A percentile compares a stretch with the other conserved stretches of the same genome.
These are phyloP conservation scores for Proliferodiscus dingleyae DNA, from an alignment of 2,329 filamentous ascomycete species.

Conservation along the genomic window DNA sequence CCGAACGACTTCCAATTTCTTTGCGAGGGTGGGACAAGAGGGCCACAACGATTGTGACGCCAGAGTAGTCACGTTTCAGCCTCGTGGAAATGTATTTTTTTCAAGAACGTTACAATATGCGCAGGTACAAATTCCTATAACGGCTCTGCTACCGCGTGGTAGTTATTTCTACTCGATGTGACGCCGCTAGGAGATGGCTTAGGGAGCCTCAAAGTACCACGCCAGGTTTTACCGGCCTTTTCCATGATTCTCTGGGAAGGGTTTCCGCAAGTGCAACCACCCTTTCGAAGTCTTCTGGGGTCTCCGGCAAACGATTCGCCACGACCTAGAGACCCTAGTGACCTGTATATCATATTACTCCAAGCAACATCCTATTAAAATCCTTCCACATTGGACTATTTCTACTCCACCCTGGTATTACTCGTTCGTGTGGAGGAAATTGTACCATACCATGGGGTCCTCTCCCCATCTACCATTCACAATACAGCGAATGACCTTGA, in stretches of 20 bases:
- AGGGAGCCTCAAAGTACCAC: constrained; percentile 18
- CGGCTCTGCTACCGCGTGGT: background rate
- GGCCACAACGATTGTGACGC: background rate
- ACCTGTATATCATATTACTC: constrained; percentile 15
- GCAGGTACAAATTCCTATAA: background rate
- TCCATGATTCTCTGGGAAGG: constrained; percentile 9
- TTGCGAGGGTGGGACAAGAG: background rate
- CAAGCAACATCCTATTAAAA: constrained; percentile 16
- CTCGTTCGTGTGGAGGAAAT: constrained; percentile 6
- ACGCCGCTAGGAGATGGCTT: background rate
- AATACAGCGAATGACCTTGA: constrained; percentile 13
- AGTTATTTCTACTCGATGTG: background rate
- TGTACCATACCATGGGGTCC: constrained; percentile 11
- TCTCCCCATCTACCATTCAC: constrained; percentile 15
- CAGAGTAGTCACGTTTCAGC: background rate
- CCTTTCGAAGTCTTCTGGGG: constrained; percentile 10
- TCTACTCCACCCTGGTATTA: constrained; percentile 4
- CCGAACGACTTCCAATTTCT: background rate
- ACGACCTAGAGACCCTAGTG: constrained; percentile 14
- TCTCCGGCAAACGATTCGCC: constrained; percentile 20
- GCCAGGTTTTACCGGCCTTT: constrained; percentile 4
- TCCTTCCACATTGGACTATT: constrained; percentile 2
- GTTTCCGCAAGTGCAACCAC: constrained; percentile 7
- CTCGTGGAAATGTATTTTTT: background rate
- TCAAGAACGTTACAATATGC: background rate